Conservation (phyloP, 371 early-diverging fungal genomes). For the Funneliformis caledonium region DNA sequence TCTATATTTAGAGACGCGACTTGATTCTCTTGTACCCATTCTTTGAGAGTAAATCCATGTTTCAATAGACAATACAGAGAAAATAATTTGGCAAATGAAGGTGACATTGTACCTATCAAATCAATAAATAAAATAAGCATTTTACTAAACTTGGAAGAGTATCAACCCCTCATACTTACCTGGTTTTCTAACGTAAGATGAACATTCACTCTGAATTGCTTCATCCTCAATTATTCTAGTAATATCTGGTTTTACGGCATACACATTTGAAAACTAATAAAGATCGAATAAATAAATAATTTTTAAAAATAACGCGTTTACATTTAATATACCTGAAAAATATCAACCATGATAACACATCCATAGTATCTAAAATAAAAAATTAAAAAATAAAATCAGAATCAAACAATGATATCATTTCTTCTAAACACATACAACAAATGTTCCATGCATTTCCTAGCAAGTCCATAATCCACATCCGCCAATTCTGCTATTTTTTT, state of each 20-base stretch:
- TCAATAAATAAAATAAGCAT: slow-evolving; percentile 29
- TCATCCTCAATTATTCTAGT: slow-evolving; percentile 65
- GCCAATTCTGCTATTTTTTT: slow-evolving; percentile 74
- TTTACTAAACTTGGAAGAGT: background rate
- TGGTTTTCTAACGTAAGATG: slow-evolving; percentile 65
- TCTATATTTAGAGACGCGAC: slow-evolving; percentile 68
- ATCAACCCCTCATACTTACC: slow-evolving; percentile 47
- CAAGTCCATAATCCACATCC: slow-evolving; percentile 75
- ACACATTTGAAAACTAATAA: slow-evolving; percentile 75
- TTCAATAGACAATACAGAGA: slow-evolving; percentile 75
- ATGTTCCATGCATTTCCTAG: slow-evolving; percentile 79
- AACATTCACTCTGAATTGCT: slow-evolving; percentile 68
- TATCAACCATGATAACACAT: slow-evolving; percentile 80
- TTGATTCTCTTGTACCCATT: slow-evolving; percentile 79
- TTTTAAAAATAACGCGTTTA: background rate
- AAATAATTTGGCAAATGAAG: slow-evolving; percentile 69
- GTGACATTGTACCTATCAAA: slow-evolving; percentile 50
- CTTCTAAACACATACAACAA: slow-evolving; percentile 60
- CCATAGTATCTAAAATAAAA: slow-evolving; percentile 72
- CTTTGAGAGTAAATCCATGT: slow-evolving; percentile 71
- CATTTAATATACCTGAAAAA: slow-evolving; percentile 67
- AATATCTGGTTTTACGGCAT: slow-evolving; percentile 70
- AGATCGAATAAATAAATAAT: background rate
- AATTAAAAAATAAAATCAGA: background rate
- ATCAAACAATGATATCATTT: background rate